Evolutionary conservation across 345 rosid species (phyloP), one percentile per base, ranked within the genome.

Genomic region (Corchorus olitorius): DNA sequence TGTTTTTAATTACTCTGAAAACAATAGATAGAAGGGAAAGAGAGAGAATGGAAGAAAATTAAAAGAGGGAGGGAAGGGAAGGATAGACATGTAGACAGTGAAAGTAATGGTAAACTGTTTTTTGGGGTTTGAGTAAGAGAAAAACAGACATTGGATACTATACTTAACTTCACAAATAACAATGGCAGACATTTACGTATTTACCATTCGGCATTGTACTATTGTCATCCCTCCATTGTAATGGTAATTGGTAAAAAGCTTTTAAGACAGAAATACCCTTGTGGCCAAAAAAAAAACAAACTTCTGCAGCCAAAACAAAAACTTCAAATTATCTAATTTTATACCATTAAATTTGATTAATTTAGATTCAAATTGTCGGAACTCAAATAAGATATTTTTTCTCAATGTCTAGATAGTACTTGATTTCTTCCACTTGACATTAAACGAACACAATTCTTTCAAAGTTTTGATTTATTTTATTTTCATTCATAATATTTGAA

Each of bases 261-360:
- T 72, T 33, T 43, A 4, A 70, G 68, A 77, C 76, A 14, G 34
- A 77, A 71, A 33, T 77, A 73, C 72, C 83, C 60, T 78, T 63
- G 2, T 41, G 34, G 59, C n/a, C n/a, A n/a, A n/a, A n/a, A n/a
- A n/a, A n/a, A n/a, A n/a, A n/a, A n/a, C n/a, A n/a, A n/a, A n/a
- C n/a, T n/a, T n/a, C n/a, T n/a, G n/a, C n/a, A n/a, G n/a, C n/a
- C n/a, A n/a, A n/a, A n/a, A n/a, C n/a, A n/a, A n/a, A n/a, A n/a
- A n/a, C n/a, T n/a, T n/a, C n/a, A n/a, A n/a, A n/a, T n/a, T n/a
- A n/a, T n/a, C n/a, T n/a, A 70, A n/a, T n/a, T 56, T 64, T 6
- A 27, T 27, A 27, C 1, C 1, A 27, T 27, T 27, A 27, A 27
- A n/a, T n/a, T n/a, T n/a, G n/a, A n/a, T n/a, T n/a, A n/a, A n/a